These are phyloP conservation scores for Cymodocea nodosa DNA, from an alignment of 116 monocot species.

Conservation along the genomic window DNA sequence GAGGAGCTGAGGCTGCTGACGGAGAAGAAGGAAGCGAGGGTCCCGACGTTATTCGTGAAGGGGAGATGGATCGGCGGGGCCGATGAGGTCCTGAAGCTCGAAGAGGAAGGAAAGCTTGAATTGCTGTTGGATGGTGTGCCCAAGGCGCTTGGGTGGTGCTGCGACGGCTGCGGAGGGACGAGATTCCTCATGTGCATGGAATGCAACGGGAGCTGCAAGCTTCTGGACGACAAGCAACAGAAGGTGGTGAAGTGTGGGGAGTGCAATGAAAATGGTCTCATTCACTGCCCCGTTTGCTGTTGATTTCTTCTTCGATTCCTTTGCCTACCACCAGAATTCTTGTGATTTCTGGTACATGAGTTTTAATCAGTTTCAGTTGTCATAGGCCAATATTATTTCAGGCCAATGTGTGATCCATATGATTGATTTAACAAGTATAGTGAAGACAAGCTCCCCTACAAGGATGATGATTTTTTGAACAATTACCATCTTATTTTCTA, in stretches of 20 bases:
- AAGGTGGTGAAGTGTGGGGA: slow-evolving; percentile 23
- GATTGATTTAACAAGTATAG: too few species aligned
- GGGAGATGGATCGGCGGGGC: slow-evolving; percentile 41
- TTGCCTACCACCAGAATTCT: too few species aligned
- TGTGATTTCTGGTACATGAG: too few species aligned
- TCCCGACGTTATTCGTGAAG: slow-evolving; percentile 36
- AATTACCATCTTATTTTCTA: too few species aligned
- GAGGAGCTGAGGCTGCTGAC: slow-evolving; percentile 65
- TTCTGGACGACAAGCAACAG: slow-evolving; percentile 23
- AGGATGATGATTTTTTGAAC: too few species aligned
- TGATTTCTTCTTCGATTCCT: neutral
- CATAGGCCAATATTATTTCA: too few species aligned
- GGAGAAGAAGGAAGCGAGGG: slow-evolving; percentile 11
- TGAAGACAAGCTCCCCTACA: too few species aligned
- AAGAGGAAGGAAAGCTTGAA: slow-evolving; percentile 41
- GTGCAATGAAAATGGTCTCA: slow-evolving; percentile 62
- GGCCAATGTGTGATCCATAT: too few species aligned
- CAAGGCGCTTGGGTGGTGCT: slow-evolving; percentile 23
- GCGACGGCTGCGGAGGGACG: slow-evolving; percentile 38
- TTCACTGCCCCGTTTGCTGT: slow-evolving; percentile 28
- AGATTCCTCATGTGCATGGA: slow-evolving; percentile 31
- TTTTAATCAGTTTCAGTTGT: too few species aligned
- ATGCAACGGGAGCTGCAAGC: slow-evolving; percentile 41
- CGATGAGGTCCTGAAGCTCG: slow-evolving; percentile 36
- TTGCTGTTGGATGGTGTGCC: slow-evolving; percentile 19